Conservation (phyloP, 108 stramenopile genomes). For the Nitzschia sp. region DNA sequence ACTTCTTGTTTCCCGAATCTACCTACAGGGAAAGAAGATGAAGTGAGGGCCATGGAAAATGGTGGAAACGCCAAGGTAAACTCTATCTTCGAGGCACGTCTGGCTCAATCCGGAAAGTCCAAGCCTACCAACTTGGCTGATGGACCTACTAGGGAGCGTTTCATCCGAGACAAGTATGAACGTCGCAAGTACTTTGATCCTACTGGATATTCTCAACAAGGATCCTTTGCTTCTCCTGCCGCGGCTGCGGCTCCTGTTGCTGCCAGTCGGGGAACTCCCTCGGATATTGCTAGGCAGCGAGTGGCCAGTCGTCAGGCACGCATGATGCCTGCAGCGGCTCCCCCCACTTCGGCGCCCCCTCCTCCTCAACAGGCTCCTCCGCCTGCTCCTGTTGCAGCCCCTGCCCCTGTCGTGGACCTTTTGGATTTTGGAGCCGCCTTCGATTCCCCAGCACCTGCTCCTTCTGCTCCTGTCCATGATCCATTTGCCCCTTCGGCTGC, state of each 20-base stretch:
- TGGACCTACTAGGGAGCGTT: constrained; percentile 79
- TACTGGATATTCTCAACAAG: constrained; percentile 32
- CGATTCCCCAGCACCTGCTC: constrained; percentile 23
- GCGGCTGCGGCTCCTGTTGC: constrained; percentile 33
- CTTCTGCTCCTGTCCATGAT: constrained; percentile 22
- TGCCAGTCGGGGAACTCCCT: constrained; percentile 52
- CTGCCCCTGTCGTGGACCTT: constrained; percentile 32
- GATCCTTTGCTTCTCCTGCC: neutral
- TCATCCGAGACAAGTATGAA: constrained; percentile 92
- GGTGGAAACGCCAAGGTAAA: constrained; percentile 90
- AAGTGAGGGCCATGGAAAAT: constrained; percentile 89
- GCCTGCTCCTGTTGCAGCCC: constrained; percentile 35
- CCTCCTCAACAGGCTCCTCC: constrained; percentile 10
- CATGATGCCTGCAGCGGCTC: constrained; percentile 17
- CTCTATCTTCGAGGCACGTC: constrained; percentile 76
- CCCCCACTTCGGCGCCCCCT: constrained; percentile 1
- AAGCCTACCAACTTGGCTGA: constrained; percentile 72
- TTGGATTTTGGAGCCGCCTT: constrained; percentile 29
- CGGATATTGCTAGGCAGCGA: constrained; percentile 72
- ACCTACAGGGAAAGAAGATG: constrained; percentile 79
- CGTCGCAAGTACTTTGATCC: constrained; percentile 84
- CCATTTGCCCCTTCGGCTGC: constrained; percentile 28
- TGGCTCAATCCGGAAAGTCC: constrained; percentile 44
- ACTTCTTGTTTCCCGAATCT: neutral
- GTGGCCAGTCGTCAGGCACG: constrained; percentile 60